A percentile compares a stretch with the other conserved stretches of the same genome.
phyloP scores from a whole-genome alignment of 2,329 filamentous ascomycete genomes.

The Verticillium dahliae region DNA sequence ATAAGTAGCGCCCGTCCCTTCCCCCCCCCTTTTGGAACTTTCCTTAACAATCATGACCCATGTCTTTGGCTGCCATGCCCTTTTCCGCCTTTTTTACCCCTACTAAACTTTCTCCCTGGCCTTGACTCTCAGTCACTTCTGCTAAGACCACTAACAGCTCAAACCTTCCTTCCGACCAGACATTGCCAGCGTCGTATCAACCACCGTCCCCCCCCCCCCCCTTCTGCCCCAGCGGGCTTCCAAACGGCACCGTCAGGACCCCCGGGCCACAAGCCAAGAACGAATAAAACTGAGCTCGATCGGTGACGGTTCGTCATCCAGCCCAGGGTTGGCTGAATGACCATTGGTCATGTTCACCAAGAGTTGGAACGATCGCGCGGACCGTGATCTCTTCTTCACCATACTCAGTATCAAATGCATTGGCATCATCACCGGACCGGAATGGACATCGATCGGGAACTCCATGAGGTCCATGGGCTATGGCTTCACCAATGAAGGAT shows the following conservation, averaged over 20 bases:
- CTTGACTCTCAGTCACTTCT: constrained; percentile 18
- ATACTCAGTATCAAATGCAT: constrained; percentile 58
- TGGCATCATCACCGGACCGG: constrained; percentile 53
- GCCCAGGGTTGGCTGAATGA: not conserved
- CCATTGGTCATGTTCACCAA: constrained; percentile 41
- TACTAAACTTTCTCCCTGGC: constrained; percentile 33
- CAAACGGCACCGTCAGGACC: too few species aligned
- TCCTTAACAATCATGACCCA: constrained; percentile 7
- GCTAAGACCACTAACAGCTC: constrained; percentile 26
- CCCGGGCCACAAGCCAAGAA: too few species aligned
- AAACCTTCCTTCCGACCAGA: not conserved
- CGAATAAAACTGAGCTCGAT: too few species aligned
- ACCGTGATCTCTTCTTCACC: constrained; percentile 58
- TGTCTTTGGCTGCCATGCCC: constrained; percentile 4
- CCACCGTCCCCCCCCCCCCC: constrained; percentile 12
- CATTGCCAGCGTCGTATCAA: constrained; percentile 4
- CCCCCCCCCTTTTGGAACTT: not conserved
- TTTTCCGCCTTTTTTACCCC: constrained; percentile 26
- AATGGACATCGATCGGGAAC: constrained; percentile 58
- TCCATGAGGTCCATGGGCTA: constrained; percentile 54
- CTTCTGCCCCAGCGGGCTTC: constrained; percentile 4
- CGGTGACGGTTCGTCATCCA: too few species aligned
- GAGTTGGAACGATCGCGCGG: constrained; percentile 55
- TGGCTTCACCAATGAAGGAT: constrained; percentile 59
- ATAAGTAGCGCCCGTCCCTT: not conserved